A percentile compares a stretch with the other conserved stretches of the same genome.
These are phyloP conservation scores for Hammondia hammondi DNA, from an alignment of 169 alveolate genomes.

Conservation along the genomic window DNA sequence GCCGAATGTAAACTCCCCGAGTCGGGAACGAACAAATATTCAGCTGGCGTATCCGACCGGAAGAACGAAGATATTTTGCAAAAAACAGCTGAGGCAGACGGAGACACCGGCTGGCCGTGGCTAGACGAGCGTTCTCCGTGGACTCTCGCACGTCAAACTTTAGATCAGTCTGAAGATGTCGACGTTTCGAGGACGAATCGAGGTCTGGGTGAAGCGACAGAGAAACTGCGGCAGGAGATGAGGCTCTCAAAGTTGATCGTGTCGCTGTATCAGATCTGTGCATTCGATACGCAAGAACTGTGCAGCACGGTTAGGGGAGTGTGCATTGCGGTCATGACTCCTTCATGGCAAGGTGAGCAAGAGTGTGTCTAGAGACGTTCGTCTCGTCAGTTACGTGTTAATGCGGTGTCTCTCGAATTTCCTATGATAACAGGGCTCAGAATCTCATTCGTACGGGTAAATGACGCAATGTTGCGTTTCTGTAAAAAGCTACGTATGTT, in stretches of 20 bases:
- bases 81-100: not conserved
- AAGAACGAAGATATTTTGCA: not conserved
- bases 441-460: too few species aligned
- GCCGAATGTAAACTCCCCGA: too few species aligned
- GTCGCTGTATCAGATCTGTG: conserved; percentile 23
- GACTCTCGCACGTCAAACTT: not conserved
- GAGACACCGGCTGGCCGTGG: not conserved
- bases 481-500: too few species aligned
- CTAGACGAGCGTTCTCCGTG: not conserved
- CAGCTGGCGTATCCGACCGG: not conserved
- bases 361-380: not conserved
- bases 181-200: not conserved
- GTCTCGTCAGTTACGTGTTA: too few species aligned
- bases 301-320: conserved; percentile 34
- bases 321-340: conserved; percentile 3
- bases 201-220: not conserved
- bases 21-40: too few species aligned
- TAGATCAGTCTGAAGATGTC: not conserved
- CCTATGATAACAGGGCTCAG: too few species aligned
- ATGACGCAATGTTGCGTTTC: too few species aligned
- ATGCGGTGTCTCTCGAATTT: too few species aligned
- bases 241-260: conserved; percentile 30
- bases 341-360: conserved; percentile 19
- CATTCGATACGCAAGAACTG: conserved; percentile 37
- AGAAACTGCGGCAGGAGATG: conserved; percentile 26